Percentiles rank a stretch among this genome's conserved stretches.
These are phyloP conservation scores for Keqinozyma sinolaborantium DNA, from an alignment of 1,139 yeast genomes.

Conservation along the genomic window DNA sequence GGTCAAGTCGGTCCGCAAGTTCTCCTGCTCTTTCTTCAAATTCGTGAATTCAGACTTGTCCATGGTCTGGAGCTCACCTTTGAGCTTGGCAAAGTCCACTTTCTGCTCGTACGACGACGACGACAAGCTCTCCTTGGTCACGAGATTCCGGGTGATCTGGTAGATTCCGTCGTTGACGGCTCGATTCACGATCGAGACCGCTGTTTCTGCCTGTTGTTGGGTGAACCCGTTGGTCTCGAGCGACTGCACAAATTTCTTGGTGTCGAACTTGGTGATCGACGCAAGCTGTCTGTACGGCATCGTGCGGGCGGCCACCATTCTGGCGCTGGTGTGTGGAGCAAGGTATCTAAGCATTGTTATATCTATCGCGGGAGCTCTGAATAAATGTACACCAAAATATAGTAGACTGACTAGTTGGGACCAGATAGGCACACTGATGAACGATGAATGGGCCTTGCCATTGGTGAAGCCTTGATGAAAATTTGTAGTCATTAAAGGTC, in stretches of 20 bases:
- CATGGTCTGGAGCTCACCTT: conserved; percentile 84
- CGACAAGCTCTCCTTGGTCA: conserved; percentile 75
- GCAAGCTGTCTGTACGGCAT: conserved; percentile 15
- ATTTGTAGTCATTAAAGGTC: no score
- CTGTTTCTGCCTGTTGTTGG: conserved; percentile 74
- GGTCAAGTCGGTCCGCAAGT: conserved; percentile 79
- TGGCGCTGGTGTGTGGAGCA: no score
- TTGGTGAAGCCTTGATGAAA: no score
- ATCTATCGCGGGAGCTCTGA: no score
- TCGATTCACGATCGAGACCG: conserved; percentile 68
- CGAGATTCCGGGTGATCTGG: conserved; percentile 71
- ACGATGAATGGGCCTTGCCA: no score
- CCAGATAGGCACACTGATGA: no score
- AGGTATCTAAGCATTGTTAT: no score
- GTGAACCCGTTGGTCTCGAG: conserved; percentile 71
- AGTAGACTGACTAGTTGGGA: no score
- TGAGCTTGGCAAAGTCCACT: conserved; percentile 91
- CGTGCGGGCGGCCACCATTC: no score
- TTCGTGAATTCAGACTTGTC: conserved; percentile 84
- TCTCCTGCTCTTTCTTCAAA: conserved; percentile 83
- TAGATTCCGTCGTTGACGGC: conserved; percentile 82
- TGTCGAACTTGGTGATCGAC: conserved; percentile 62
- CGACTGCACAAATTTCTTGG: conserved; percentile 69
- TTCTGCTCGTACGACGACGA: conserved; percentile 92
- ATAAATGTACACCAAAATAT: no score